Conservation (phyloP, 2,329 filamentous ascomycete species). For the Neofusicoccum kwambonambiense region DNA sequence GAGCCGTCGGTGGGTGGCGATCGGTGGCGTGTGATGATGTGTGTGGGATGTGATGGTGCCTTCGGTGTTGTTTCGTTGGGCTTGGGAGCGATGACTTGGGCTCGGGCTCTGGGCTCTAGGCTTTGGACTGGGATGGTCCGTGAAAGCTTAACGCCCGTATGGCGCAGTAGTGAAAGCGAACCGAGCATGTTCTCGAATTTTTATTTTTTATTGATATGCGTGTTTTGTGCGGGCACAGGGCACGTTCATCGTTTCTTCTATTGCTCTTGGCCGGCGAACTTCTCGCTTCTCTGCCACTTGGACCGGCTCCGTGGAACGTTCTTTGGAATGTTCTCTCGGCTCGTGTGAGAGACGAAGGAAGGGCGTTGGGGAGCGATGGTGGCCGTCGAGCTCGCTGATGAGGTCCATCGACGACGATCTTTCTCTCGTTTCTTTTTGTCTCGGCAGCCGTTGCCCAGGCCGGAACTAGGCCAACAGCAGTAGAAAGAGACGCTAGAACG, state of each 20-base stretch:
- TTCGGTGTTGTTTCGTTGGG: no score
- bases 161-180: neutral
- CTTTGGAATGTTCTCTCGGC: constrained; percentile 9
- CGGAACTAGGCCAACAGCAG: neutral
- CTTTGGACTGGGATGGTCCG: neutral
- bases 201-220: neutral
- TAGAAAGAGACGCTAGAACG: neutral
- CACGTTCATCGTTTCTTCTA: neutral
- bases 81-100: neutral
- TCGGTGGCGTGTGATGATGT: neutral
- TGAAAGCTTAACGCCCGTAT: constrained; percentile 10
- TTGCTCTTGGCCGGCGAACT: neutral
- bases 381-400: neutral
- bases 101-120: neutral
- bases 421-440: neutral
- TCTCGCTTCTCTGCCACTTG: neutral
- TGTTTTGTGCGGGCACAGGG: neutral
- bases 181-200: neutral
- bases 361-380: neutral
- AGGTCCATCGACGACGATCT: neutral
- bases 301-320: neutral
- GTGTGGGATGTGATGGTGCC: neutral
- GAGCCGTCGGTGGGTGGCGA: neutral
- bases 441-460: constrained; percentile 11
- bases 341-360: neutral